Evolutionary conservation across 805 yeast genomes (phyloP), one percentile per base, ranked within the genome.

Genomic region (Saccharomycopsis capsularis): DNA sequence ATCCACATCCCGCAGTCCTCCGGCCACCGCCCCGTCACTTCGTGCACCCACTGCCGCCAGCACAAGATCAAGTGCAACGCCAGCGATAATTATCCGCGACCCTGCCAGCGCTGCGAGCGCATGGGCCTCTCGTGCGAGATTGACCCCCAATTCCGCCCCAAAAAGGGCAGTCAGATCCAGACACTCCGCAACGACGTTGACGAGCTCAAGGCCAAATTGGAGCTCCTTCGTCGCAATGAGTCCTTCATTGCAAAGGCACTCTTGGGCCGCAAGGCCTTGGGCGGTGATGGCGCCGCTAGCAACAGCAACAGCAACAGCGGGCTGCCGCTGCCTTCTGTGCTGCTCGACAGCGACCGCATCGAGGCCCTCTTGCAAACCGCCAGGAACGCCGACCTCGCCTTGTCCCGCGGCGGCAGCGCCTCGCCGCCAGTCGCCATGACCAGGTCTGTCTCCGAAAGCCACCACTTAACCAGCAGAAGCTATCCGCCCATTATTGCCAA

Each of bases 21-120:
- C 0, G 81, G 82, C 1, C 91, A 85, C 59, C 68, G 96, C 48
- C 96, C 96, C 0, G 95, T 89, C 1, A 87, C 95, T 0, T 84
- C 95, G 2, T 90, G 97, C 62, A 86, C 96, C 0, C 93, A 88
- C 62, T 90, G 97, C 61, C 78, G 97, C 45, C 96, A 90, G 62
- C 96, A 89, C 63, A 90, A 90, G 65, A 88, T 90, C 63, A 85
- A 84, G 61, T 90, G 97, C 66, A 87, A 90, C 61, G 97, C 97
- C 1, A 76, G 87, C 2, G 90, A 84, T 21, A 78, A 82, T 54
- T 84, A 76, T 56, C 96, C 96, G 0, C 69, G 71, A 4, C 85
- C 96, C 0, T 90, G 97, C 63, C 75, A 83, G 16, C 66, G 96
- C 52, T 90, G 97, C 66, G 82, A 79, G 46, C 73, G 84, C 60